Evolutionary conservation across 225 moss, liverwort and hornwort species (phyloP), one percentile per base, ranked within the genome.

Genomic region (Straminergon stramineum): DNA sequence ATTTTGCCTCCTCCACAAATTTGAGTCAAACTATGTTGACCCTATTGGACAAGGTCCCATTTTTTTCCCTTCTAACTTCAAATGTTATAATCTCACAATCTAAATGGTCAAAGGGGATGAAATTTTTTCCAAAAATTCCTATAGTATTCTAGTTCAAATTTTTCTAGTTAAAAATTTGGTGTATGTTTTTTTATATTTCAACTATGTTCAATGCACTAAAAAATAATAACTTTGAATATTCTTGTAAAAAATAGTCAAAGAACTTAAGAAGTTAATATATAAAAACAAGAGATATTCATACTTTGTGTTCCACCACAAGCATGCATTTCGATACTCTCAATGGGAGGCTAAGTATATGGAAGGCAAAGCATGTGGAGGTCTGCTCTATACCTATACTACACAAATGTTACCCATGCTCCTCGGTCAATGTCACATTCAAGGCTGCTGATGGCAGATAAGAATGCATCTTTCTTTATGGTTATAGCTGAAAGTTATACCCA

Each of bases 31-130:
- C 4, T 48, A 18, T 17, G 1, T 0, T 6, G 2, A 17, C 4
- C 11, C 0, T 16, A 2, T 4, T 75, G 15, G 2, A 11, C 0
- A 48, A 0, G 4, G 6, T 30, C 2, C 4, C 10, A 4, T 48
- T 75, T 19, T 10, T 71, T 27, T 15, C 1, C 23, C 39, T 39
- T 74, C 12, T 31, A 75, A 75, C 19, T 51, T 51, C 52, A 75
- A 75, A 52, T 3, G 2, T 32, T 20, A 8, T 20, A 51, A 31
- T 31, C 11, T 31, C 0, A 1, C 31, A 51, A 19, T 31, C 19
- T 51, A 31, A 4, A 51, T 0, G 0, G 2, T 52, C 5, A 13
- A 32, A 34, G 52, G 34, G 8, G 3, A 21, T 76, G 21, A 2
- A 20, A 7, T 34, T 21, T 51, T 32, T 32, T 76, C 4, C 7